Conservation (phyloP, 495 filamentous ascomycete species). For the Tuber melanosporum region DNA sequence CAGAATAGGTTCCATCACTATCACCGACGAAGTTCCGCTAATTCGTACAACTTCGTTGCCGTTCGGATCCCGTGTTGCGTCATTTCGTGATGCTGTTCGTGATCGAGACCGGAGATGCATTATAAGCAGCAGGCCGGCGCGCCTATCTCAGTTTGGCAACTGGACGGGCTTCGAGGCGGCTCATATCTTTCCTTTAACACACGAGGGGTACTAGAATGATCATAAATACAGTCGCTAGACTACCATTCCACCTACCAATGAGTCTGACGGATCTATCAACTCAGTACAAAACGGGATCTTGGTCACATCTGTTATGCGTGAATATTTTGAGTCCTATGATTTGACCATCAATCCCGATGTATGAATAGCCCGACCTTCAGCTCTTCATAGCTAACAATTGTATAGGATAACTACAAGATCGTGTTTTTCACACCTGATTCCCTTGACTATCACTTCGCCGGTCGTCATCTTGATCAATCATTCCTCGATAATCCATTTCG, state of each 20-base stretch:
- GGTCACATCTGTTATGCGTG: not conserved
- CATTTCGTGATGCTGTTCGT: conserved; percentile 15
- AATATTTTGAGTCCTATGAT: not conserved
- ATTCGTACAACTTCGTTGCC: not conserved
- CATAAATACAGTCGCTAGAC: not conserved
- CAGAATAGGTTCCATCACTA: not conserved
- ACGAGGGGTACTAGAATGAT: conserved; percentile 5
- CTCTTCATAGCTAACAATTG: conserved; percentile 4
- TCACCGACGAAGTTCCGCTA: not conserved
- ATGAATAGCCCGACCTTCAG: not conserved
- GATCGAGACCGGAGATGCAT: conserved; percentile 13
- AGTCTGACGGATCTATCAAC: not conserved
- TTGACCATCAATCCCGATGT: not conserved
- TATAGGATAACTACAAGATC: conserved; percentile 42
- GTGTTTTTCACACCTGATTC: conserved; percentile 43
- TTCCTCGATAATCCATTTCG: conserved; percentile 43
- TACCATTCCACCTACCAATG: not conserved
- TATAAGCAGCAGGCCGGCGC: conserved; percentile 13
- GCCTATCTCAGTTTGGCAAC: not conserved
- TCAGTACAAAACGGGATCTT: not conserved
- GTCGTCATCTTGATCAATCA: conserved; percentile 43
- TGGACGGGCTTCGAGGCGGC: conserved; percentile 17
- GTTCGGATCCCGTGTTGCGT: not conserved
- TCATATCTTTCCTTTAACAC: conserved; percentile 17
- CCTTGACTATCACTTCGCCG: conserved; percentile 37